Conservation (phyloP, 2,329 filamentous ascomycete species). For the Phaeosphaeriaceae sp. region DNA sequence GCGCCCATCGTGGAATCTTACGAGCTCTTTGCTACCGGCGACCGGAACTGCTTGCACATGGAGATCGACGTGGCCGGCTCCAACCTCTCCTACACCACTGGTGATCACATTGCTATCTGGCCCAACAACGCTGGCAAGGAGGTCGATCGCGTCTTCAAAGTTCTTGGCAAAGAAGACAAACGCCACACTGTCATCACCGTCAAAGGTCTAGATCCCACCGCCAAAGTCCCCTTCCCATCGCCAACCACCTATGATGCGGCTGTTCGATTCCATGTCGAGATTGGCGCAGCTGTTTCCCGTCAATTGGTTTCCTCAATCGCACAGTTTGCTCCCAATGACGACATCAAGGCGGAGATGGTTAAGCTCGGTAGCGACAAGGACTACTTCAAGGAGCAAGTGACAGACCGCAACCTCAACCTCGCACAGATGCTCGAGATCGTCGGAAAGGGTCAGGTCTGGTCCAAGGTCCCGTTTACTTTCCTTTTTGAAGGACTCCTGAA, state of each 20-base stretch:
- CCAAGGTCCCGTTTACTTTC: constrained; percentile 87
- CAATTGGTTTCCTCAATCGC: constrained; percentile 90
- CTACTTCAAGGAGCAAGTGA: constrained; percentile 88
- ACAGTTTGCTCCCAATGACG: constrained; percentile 86
- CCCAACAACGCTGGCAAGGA: constrained; percentile 93
- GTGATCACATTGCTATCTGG: constrained; percentile 97
- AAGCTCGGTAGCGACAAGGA: constrained; percentile 93
- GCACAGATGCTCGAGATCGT: constrained; percentile 80
- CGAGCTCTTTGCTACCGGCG: constrained; percentile 88
- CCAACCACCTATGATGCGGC: constrained; percentile 96
- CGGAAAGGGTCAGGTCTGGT: constrained; percentile 77
- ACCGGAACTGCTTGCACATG: constrained; percentile 94
- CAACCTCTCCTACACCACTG: constrained; percentile 91
- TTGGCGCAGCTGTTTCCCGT: constrained; percentile 92
- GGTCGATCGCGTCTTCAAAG: constrained; percentile 85
- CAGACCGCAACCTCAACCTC: constrained; percentile 84
- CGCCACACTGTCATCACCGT: constrained; percentile 83
- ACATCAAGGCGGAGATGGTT: constrained; percentile 83
- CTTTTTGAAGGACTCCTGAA: constrained; percentile 94
- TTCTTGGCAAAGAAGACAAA: constrained; percentile 79
- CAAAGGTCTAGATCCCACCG: constrained; percentile 91
- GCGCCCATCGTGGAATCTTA: constrained; percentile 90
- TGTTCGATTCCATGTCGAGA: constrained; percentile 94
- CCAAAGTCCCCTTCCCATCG: constrained; percentile 96
- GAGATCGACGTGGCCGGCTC: constrained; percentile 91